Evolutionary conservation across 2,329 filamentous ascomycete species (phyloP), one percentile per base, ranked within the genome.

Genomic region (Beauveria asiatica): DNA sequence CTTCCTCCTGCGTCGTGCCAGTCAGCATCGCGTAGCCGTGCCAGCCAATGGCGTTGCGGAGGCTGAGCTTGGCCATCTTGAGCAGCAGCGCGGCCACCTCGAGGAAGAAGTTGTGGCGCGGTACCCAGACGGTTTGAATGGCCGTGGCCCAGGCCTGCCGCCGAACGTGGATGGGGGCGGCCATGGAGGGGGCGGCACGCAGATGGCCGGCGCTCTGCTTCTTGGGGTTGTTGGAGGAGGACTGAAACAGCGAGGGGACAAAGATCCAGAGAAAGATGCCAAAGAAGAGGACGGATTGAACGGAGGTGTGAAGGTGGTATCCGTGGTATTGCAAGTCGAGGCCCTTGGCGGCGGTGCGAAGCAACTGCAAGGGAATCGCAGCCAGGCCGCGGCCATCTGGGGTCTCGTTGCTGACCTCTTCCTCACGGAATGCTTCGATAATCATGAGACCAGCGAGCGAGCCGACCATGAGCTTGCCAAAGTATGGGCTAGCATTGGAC

Each of bases 381-480:
- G 84, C 82, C 16, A 92, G 78, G 3, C 88, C 88, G 42, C 84
- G 83, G 50, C 87, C 87, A 54, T 84, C 78, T 6, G 85, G 79
- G 1, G 80, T 80, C 55, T 89, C 85, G 51, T 80, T 82, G 67
- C 84, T 82, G 70, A 84, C 74, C 73, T 91, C 83, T 65, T 86
- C 76, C 70, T 88, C 83, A 41, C 81, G 80, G 59, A 92, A 79
- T 1, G 90, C 91, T 74, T 97, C 92, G 66, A 96, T 76, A 39
- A 97, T 82, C 92, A 97, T 96, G 19, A 97, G 78, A 16, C 91
- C 92, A 25, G 92, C 93, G 62, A 97, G 82, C 19, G 92, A 93
- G 46, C 93, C 93, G 5, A 97, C 86, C 90, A 97, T 94, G 65
- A 97, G 80, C 75, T 95, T 96, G 56, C 83, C 83, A 61, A 83